Evolutionary conservation across 495 filamentous ascomycete species (phyloP), one percentile per base, ranked within the genome.

Genomic region (Viridothelium virens): DNA sequence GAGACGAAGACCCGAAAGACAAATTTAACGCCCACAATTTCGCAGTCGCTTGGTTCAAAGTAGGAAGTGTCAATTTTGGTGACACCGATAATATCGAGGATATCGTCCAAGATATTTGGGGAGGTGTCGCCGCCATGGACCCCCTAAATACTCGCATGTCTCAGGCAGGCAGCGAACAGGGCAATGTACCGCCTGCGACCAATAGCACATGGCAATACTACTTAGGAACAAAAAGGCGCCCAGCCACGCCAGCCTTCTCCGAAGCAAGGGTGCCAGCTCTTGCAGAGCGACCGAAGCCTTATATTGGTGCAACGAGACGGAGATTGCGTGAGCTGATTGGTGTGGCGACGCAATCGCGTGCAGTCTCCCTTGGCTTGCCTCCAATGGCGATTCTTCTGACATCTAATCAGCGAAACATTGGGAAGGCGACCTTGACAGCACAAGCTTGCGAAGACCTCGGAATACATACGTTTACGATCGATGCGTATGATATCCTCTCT

Each of bases 401-500:
- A 3, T 96, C 92, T 2, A 94, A 89, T 3, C 94, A 98, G 70
- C 85, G 95, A 56, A 87, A 89, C 59, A 96, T 97, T 69, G 94
- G 94, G 34, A 98, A 98, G 74, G 82, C 87, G 18, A 89, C 85
- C 3, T 71, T 91, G 7, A 91, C 91, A 0, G 81, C 79, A 0
- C 83, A 83, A n/a, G 91, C 92, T 2, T 92, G 90, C 71, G 82
- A 86, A 0, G 94, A 97, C 68, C 87, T 97, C 61, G 94, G 95
- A 12, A 77, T 97, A 2, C 94, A 98, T 74, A 88, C 86, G 1
- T 97, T 97, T 72, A 78, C 86, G 11, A 88, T 98, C 66, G 91
- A 97, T 73, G 89, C 91, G 0, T 96, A 95, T 74, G 95, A 98
- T 69, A 91, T 97, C 61, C 79, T 96, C 12, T 91, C 91, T 10